Base-by-base conservation (phyloP, 163 green algal genomes). In the Chloromonas sp. region DNA sequence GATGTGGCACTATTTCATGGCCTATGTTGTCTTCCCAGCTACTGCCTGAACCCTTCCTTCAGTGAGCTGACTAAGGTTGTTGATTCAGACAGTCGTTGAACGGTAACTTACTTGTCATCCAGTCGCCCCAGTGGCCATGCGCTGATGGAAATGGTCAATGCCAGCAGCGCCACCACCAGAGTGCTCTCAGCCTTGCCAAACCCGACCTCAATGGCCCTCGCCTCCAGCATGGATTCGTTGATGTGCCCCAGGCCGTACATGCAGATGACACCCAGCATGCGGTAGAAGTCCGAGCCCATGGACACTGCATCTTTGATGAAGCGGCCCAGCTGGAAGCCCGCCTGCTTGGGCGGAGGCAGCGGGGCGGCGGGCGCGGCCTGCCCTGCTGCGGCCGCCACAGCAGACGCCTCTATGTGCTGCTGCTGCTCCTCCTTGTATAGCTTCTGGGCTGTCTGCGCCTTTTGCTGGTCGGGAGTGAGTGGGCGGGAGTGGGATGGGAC, bases 101-200 rank as follows among this genome's bases (percentile, higher is more conserved):
- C 36, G 36, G 36, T 36, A 5, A 74, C 87, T 70, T 70, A 91
- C 87, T 85, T 89, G 88, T 94, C 91, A 62, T 94, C 91, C 66
- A 94, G 86, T 2, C 78, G 80, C 58, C 91, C 91, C 70, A 94
- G 81, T n/a, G 91, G 91, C 81, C 88, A 94, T 11, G 91, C 91
- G 59, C 81, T 87, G n/a, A 92, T 66, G 86, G 90, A 93, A 74
- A 90, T 89, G 1, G 87, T 85, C 57, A 91, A 86, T 58, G 87
- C 87, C 60, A 94, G 84, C 57, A 87, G 71, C 0, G 89, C 89
- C 0, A 94, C 87, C 3, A 94, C 88, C 70, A 94, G 86, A 1
- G 91, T 92, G 0, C 86, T 88, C 89, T 94, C 91, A 0, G 91
- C 91, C 88, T 94, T 94, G 82, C 91, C 91, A 85, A 94, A 93